Conservation (phyloP, 148 eudicot genomes). For the Rhododendron ovatum region DNA sequence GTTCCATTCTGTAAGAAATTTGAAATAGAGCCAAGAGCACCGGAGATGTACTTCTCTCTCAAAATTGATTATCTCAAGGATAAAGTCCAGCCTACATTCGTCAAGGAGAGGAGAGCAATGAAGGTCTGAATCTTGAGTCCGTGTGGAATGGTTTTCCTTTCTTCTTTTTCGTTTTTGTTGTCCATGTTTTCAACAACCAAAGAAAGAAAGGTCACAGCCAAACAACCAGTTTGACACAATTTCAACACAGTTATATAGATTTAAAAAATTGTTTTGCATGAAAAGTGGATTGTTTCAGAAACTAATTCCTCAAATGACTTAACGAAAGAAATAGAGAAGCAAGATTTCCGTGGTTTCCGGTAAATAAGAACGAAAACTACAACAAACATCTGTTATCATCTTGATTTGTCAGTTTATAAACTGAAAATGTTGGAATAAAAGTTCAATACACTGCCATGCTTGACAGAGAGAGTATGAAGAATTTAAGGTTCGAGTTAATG, state of each 20-base stretch:
- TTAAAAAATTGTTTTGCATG: neutral
- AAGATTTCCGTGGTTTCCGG: neutral
- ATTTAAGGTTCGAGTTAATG: slow-evolving; percentile 85
- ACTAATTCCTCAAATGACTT: neutral
- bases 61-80: slow-evolving; percentile 92
- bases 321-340: neutral
- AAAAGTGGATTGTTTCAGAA: neutral
- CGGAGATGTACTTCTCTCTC: slow-evolving; percentile 82
- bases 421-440: neutral
- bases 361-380: neutral
- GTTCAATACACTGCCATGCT: neutral
- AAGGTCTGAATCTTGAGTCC: slow-evolving; percentile 45
- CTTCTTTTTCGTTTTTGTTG: neutral
- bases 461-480: slow-evolving; percentile 97
- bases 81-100: slow-evolving; percentile 97
- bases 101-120: slow-evolving; percentile 94
- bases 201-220: neutral
- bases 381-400: neutral
- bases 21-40: slow-evolving; percentile 87
- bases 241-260: neutral
- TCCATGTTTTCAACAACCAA: neutral
- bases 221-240: neutral
- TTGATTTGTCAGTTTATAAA: neutral
- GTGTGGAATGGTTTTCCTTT: neutral
- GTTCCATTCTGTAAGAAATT: slow-evolving; percentile 98